These are phyloP conservation scores for Colletotrichum noveboracense DNA, from an alignment of 2,329 filamentous ascomycete genomes.

Conservation along the genomic window DNA sequence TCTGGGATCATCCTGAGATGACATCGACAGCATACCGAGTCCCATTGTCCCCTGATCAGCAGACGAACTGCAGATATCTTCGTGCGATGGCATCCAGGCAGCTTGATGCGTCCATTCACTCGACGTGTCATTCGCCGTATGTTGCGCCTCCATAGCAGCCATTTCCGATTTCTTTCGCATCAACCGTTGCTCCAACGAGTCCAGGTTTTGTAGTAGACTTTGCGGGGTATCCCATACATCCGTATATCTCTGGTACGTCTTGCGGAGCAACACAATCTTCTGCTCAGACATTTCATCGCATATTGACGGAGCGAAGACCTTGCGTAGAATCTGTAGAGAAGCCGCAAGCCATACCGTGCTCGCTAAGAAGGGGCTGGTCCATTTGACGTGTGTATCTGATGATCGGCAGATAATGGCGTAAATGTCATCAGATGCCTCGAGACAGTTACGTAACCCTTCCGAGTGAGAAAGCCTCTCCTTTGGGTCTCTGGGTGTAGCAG, in stretches of 20 bases:
- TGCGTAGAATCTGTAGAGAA: neutral
- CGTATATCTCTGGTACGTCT: neutral
- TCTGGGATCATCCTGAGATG: neutral
- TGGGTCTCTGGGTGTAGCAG: neutral
- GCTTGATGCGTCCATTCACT: neutral
- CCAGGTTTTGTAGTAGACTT: neutral
- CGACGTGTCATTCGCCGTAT: neutral
- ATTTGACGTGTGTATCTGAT: neutral
- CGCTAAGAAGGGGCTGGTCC: neutral
- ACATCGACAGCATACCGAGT: neutral
- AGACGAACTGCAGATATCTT: neutral
- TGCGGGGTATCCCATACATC: neutral
- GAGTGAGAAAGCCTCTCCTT: neutral
- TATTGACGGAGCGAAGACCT: neutral
- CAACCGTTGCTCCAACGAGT: neutral
- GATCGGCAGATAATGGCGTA: neutral
- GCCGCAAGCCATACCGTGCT: neutral
- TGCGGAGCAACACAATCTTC: fast-evolving
- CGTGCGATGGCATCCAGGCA: neutral
- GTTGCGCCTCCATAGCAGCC: neutral
- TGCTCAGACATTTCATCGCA: neutral
- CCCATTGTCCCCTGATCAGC: neutral
- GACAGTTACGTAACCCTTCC: neutral
- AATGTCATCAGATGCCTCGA: neutral
- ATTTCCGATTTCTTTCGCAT: neutral